Base-by-base conservation (phyloP, 371 early-diverging fungal species). In the Mortierella sp. region DNA sequence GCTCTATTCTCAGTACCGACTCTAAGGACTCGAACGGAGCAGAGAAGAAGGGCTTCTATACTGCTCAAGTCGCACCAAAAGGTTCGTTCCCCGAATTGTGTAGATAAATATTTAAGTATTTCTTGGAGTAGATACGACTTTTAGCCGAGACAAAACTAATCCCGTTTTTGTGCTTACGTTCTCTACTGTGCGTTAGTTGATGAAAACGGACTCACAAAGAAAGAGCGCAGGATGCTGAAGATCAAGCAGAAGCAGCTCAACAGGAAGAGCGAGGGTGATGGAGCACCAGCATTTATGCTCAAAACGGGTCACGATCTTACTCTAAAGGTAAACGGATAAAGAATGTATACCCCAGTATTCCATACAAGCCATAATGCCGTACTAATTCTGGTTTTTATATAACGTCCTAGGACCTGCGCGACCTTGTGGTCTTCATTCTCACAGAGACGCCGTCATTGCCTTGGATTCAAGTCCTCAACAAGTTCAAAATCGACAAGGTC, bases 381-480 rank as follows among this genome's bases (percentile, higher is more conserved):
- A 46, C 4, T 3, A 15, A 21, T 39, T 21, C 3, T 54, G 17
- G 28, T 17, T 27, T 17, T 52, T 2, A 41, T 7, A 21, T 27
- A 24, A 28, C 21, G 9, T 21, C 32, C 17, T 59, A 75, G 76
- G 68, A 75, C 49, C 15, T 75, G 39, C 76, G 76, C 41, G 76
- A 75, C 23, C 60, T 75, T 3, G 57, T 75, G 2, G 64, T 75
- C 4, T 64, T 64, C 21, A 47, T 69, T 7, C 48, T 75, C 30
- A 75, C 76, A 31, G 76, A 75, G 56, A 75, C 76, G 1, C 64
- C 64, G 1, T 53, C 76, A 11, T 56, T 75, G 26, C 56, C 69
- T 0, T 75, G 76, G 76, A 48, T 75, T 14, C 47, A 64, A 32
- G 76, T 75, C 21, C 17, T 47, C 55, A 73, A 79, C 60, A 72